Evolutionary conservation across 495 filamentous ascomycete genomes (phyloP).

Genomic region (Viridothelium virens): DNA sequence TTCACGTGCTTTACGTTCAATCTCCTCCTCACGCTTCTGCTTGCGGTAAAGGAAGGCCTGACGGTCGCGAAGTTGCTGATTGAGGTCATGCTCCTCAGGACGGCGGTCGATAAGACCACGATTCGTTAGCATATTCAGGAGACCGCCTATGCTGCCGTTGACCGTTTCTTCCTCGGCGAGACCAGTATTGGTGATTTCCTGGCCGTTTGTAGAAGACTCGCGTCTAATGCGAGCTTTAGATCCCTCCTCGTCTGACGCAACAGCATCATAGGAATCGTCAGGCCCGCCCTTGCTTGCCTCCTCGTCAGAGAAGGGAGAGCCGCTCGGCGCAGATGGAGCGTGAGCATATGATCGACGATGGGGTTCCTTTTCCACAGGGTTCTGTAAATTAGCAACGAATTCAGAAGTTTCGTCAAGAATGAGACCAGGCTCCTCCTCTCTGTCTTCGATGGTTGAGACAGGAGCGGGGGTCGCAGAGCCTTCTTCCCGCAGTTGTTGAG

Average conservation of each 20-base stretch:
- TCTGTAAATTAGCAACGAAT: slow-evolving; percentile 79
- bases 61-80: slow-evolving; percentile 63
- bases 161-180: slow-evolving; percentile 78
- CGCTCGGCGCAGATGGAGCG: slow-evolving; percentile 30
- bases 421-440: slow-evolving; percentile 58
- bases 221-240: slow-evolving; percentile 44
- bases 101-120: slow-evolving; percentile 57
- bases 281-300: slow-evolving; percentile 46
- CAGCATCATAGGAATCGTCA: slow-evolving; percentile 46
- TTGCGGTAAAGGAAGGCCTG: slow-evolving; percentile 79
- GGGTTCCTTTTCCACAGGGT: slow-evolving; percentile 57
- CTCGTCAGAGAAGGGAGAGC: slow-evolving; percentile 50
- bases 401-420: slow-evolving; percentile 92
- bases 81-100: slow-evolving; percentile 43
- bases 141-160: slow-evolving; percentile 65
- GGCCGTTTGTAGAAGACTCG: slow-evolving; percentile 40
- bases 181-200: slow-evolving; percentile 59
- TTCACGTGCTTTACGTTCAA: slow-evolving; percentile 66
- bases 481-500: slow-evolving; percentile 72
- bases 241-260: slow-evolving; percentile 48
- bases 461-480: slow-evolving; percentile 43
- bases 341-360: slow-evolving; percentile 35
- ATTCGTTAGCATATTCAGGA: slow-evolving; percentile 70
- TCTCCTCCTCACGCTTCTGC: slow-evolving; percentile 58
- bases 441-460: slow-evolving; percentile 37